Percentiles rank a stretch among this genome's conserved stretches.
Conservation (phyloP, 129 eudicot genomes). For the Chrysanthemum makinoi region DNA sequence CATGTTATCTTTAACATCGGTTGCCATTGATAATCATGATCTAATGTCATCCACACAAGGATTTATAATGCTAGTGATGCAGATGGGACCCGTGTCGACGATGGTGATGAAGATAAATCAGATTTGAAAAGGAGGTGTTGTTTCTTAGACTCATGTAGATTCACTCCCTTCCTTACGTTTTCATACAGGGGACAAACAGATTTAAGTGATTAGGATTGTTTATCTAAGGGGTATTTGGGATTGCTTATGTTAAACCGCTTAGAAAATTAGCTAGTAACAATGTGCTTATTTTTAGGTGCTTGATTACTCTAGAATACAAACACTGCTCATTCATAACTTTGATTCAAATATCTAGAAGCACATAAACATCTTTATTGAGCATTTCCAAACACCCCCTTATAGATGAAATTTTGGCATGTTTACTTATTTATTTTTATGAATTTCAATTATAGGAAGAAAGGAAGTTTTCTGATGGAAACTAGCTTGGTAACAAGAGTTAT, state of each 20-base stretch:
- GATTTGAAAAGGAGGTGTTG: conserved; percentile 68
- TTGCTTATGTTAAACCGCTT: too few species aligned
- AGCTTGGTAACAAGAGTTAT: conserved; percentile 52
- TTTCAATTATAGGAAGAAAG: conserved; percentile 50
- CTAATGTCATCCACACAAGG: conserved; percentile 27
- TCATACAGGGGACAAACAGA: neutral
- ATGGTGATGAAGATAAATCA: conserved; percentile 56
- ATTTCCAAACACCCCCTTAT: neutral
- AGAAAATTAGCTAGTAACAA: too few species aligned
- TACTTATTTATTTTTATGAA: neutral
- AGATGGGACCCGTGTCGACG: conserved; percentile 46
- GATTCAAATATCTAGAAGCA: too few species aligned
- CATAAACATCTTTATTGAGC: too few species aligned
- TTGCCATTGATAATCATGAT: conserved; percentile 37
- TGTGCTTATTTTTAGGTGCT: too few species aligned
- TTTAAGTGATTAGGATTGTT: too few species aligned
- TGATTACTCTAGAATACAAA: too few species aligned
- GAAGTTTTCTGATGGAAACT: conserved; percentile 45
- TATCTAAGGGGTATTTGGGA: too few species aligned
- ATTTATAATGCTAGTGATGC: conserved; percentile 45
- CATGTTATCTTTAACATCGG: conserved; percentile 39
- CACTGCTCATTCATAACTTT: too few species aligned
- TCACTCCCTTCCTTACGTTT: conserved; percentile 19
- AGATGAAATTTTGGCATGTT: neutral
- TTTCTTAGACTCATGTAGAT: conserved; percentile 35